phyloP scores from a whole-genome alignment of 768 basidiomycete species.

The Aureoboletus auriporus region DNA sequence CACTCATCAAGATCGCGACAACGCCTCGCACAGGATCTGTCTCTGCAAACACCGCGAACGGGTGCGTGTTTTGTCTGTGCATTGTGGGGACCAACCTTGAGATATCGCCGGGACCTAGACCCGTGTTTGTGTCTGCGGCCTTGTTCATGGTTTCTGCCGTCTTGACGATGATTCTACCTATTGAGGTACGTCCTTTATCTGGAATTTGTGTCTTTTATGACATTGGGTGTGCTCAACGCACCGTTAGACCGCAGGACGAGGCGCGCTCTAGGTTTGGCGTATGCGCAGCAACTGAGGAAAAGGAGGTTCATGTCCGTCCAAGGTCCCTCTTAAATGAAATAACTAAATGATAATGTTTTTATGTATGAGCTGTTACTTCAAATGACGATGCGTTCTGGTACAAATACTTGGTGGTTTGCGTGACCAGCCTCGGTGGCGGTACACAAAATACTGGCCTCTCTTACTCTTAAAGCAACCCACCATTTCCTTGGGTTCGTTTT shows the following conservation, averaged over 20 bases:
- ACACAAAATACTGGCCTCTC: too few relatives aligned
- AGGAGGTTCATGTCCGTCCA: too few relatives aligned
- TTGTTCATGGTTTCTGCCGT: slow-evolving; percentile 41
- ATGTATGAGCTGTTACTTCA: too few relatives aligned
- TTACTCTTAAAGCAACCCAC: too few relatives aligned
- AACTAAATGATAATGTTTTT: too few relatives aligned
- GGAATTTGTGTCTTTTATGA: not conserved
- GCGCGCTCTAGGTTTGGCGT: slow-evolving; percentile 8
- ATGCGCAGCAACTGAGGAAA: too few relatives aligned
- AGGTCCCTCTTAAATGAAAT: too few relatives aligned
- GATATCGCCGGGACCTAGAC: slow-evolving; percentile 21
- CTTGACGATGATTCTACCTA: slow-evolving; percentile 41
- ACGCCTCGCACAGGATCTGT: slow-evolving; percentile 30
- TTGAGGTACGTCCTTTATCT: slow-evolving; percentile 35
- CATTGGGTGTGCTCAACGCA: not conserved
- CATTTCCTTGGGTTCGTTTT: too few relatives aligned
- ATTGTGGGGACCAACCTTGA: not conserved
- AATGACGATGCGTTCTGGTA: too few relatives aligned
- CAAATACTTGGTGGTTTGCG: too few relatives aligned
- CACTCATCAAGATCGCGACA: slow-evolving; percentile 46
- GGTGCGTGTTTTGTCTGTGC: slow-evolving; percentile 21
- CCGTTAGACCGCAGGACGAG: slow-evolving; percentile 24
- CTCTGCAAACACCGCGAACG: slow-evolving; percentile 32
- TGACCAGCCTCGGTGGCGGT: too few relatives aligned
- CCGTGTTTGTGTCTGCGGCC: slow-evolving; percentile 46